Base-by-base conservation (phyloP, 305 asterid genomes). In the Lippia alba region DNA sequence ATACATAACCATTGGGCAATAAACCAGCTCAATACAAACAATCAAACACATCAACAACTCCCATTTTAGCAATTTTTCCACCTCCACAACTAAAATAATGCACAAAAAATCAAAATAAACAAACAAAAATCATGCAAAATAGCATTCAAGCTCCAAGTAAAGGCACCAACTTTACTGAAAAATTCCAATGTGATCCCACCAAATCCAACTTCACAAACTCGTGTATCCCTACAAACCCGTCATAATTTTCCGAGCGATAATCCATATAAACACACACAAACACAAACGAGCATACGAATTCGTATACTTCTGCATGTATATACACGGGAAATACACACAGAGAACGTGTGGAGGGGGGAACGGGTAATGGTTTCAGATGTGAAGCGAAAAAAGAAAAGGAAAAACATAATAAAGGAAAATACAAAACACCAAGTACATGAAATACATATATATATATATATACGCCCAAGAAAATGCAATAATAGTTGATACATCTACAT, bases 151-250 rank as follows among this genome's bases (percentile, higher is more conserved):
- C 40, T 33, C 59, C 16, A 63, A 17, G 8, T 4, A 36, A 67
- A 56, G 18, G 8, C 7, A 73, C 36, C 34, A 67, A 45, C 78
- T 66, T 58, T 5, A 49, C 49, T 40, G 57, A 46, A 48, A 48
- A 82, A 82, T 79, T 72, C 73, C 66, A 82, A 77, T 77, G 81
- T 75, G 84, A 83, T 83, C 88, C 77, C 78, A 80, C 80, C 69
- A 76, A 78, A 83, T 69, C 64, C 8, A 76, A 73, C 73, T 49
- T 68, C 70, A 66, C 24, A 78, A 36, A 24, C 49, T 70, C 77
- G 12, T 46, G 50, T 64, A 58, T 41, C 17, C 72, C 60, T 16
- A 57, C 57, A 78, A 24, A 80, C 66, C 74, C 78, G 64, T 53
- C 78, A 62, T 57, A 68, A 44, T 73, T 53, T 60, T 32, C 16